phyloP scores from a whole-genome alignment of 2,329 filamentous ascomycete genomes.

The Fusarium tupiense region DNA sequence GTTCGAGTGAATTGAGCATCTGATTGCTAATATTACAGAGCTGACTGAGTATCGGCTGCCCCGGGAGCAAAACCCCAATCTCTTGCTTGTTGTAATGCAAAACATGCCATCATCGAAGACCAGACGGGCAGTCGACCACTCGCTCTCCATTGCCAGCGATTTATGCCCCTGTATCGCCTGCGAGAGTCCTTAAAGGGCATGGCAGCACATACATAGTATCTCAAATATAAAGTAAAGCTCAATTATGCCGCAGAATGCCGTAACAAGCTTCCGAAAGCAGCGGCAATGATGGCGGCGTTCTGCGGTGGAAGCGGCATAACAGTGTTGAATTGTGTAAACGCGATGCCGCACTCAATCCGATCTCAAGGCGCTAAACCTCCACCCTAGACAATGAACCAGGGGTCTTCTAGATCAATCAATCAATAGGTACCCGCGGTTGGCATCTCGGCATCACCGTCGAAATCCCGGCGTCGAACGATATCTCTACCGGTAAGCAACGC shows the following conservation, averaged over 20 bases:
- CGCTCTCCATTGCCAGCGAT: neutral
- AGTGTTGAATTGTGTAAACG: neutral
- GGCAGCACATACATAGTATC: neutral
- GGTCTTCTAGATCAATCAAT: slow-evolving; percentile 6
- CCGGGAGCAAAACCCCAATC: neutral
- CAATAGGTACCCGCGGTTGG: neutral
- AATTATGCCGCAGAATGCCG: slow-evolving; percentile 24
- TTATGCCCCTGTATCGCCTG: slow-evolving; percentile 18
- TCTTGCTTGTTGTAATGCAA: neutral
- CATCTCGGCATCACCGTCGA: slow-evolving; percentile 18
- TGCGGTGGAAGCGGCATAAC: slow-evolving; percentile 16
- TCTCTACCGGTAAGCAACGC: neutral
- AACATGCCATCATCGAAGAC: neutral
- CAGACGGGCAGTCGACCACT: neutral
- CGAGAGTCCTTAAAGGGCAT: neutral
- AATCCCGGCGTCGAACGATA: neutral
- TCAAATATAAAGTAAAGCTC: slow-evolving; percentile 15
- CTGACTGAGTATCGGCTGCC: neutral
- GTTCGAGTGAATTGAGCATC: neutral
- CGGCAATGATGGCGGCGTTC: slow-evolving; percentile 23
- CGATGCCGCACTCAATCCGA: neutral
- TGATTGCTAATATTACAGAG: slow-evolving; percentile 3
- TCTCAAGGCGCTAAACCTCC: neutral
- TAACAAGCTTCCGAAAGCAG: neutral
- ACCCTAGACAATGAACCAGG: neutral